phyloP scores from a whole-genome alignment of 2,329 filamentous ascomycete genomes.

The Lasiodiplodia citricola region DNA sequence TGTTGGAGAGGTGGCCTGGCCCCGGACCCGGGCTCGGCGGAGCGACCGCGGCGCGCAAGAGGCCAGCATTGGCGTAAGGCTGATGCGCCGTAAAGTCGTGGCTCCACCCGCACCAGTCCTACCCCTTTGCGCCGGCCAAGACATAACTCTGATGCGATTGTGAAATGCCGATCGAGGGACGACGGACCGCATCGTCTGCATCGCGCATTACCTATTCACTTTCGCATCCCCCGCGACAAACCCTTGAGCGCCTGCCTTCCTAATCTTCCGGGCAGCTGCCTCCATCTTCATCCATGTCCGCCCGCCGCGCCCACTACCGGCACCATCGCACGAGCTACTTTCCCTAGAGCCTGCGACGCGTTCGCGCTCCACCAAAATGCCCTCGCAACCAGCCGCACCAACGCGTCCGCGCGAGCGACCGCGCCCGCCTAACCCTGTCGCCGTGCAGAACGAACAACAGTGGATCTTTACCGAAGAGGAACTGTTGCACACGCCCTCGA shows the following conservation, averaged over 20 bases:
- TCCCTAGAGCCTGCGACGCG: conserved; percentile 16
- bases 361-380: conserved; percentile 17
- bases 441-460: conserved; percentile 67
- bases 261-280: neutral
- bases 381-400: conserved; percentile 13
- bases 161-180: no score
- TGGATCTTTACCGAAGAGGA: conserved; percentile 91
- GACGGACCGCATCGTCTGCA: neutral
- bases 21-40: neutral
- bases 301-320: neutral
- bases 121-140: neutral
- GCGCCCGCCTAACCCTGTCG: conserved; percentile 49
- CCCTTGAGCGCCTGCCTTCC: neutral
- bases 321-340: conserved; percentile 12
- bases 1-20: conserved; percentile 18
- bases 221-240: conserved; percentile 10
- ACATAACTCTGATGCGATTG: neutral
- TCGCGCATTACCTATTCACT: conserved; percentile 16
- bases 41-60: conserved; percentile 3
- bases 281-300: conserved; percentile 19
- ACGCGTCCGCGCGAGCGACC: conserved; percentile 32
- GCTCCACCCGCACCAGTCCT: neutral
- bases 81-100: neutral
- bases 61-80: neutral
- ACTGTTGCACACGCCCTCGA: conserved; percentile 79